Base-by-base conservation (phyloP, 768 basidiomycete genomes). In the Termitomyces sp. region DNA sequence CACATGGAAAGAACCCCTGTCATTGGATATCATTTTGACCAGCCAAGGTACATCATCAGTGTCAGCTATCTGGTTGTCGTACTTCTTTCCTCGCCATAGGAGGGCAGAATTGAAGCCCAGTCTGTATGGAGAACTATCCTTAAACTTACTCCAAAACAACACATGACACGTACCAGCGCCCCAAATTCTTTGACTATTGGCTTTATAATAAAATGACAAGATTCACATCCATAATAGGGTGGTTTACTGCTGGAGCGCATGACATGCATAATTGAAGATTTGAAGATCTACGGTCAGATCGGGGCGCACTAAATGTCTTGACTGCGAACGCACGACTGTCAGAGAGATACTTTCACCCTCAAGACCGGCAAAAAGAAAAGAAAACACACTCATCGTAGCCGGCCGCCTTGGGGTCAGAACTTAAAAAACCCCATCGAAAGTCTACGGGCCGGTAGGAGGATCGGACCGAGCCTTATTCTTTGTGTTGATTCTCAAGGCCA, bases 1-100 rank as follows among this genome's bases (percentile, higher is more conserved):
- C 55, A 28, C 55, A 60, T 51, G 52, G 54, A 30, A 28, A 33
- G n/a, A 58, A 53, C 41, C 9, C 41, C 9, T 43, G 56, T 60
- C 59, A 60, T 49, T 63, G 55, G 59, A 60, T 56, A 28, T n/a
- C 40, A 26, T 43, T 23, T 18, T 46, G 14, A 48, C 28, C n/a
- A 7, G 50, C 52, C 32, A 54, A 9, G 53, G 12, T 32, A 18
- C 38, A 44, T 30, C 47, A 48, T 30, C 3, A 48, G 8, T 40
- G 5, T 41, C 41, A 41, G n/a, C n/a, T 2, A 13, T n/a, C 8
- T 48, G 18, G 6, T 18, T 30, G 16, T 13, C 9, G 18, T 12
- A 18, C 48, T n/a, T 49, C 28, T 30, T 30, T 18, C 0, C 20
- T 49, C 8, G 14, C 18, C 28, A 48, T 26, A 47, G 14, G 13